Conservation (phyloP, 345 rosid genomes). For the Carallia brachiata region DNA sequence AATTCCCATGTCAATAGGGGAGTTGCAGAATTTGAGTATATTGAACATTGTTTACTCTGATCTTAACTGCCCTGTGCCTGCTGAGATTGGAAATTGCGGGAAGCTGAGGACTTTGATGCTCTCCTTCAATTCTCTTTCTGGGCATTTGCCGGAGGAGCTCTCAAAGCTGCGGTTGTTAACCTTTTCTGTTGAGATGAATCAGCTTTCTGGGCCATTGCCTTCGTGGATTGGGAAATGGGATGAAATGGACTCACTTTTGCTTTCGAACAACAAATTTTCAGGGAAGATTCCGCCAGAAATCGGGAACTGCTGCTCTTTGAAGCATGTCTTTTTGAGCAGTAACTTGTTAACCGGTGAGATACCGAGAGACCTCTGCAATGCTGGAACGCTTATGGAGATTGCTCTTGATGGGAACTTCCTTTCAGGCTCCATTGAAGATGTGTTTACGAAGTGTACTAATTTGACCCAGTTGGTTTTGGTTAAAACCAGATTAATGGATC, state of each 20-base stretch:
- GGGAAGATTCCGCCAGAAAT: slow-evolving; percentile 62
- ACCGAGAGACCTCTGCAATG: slow-evolving; percentile 67
- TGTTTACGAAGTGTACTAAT: slow-evolving; percentile 53
- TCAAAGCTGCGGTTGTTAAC: slow-evolving; percentile 55
- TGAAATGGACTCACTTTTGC: slow-evolving; percentile 53
- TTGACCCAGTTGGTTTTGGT: slow-evolving; percentile 57
- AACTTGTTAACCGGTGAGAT: slow-evolving; percentile 61
- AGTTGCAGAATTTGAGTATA: slow-evolving; percentile 45
- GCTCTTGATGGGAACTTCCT: slow-evolving; percentile 60
- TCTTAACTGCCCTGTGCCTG: slow-evolving; percentile 66
- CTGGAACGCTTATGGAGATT: slow-evolving; percentile 52
- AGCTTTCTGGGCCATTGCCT: slow-evolving; percentile 70
- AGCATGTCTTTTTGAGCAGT: slow-evolving; percentile 49
- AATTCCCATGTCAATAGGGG: slow-evolving; percentile 56
- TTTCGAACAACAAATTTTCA: slow-evolving; percentile 51
- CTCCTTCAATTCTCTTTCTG: slow-evolving; percentile 71
- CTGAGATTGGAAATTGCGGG: slow-evolving; percentile 64
- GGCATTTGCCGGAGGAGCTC: slow-evolving; percentile 62
- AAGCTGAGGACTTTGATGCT: slow-evolving; percentile 57
- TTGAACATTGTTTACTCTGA: slow-evolving; percentile 57
- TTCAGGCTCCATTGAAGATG: slow-evolving; percentile 56
- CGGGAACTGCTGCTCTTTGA: slow-evolving; percentile 56
- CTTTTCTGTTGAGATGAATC: slow-evolving; percentile 74
- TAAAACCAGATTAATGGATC: slow-evolving; percentile 59
- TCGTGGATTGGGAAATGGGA: slow-evolving; percentile 76